Percentiles rank a stretch among this genome's conserved stretches.
Conservation (phyloP, 2,329 filamentous ascomycete genomes). For the Zymoseptoria passerinii region DNA sequence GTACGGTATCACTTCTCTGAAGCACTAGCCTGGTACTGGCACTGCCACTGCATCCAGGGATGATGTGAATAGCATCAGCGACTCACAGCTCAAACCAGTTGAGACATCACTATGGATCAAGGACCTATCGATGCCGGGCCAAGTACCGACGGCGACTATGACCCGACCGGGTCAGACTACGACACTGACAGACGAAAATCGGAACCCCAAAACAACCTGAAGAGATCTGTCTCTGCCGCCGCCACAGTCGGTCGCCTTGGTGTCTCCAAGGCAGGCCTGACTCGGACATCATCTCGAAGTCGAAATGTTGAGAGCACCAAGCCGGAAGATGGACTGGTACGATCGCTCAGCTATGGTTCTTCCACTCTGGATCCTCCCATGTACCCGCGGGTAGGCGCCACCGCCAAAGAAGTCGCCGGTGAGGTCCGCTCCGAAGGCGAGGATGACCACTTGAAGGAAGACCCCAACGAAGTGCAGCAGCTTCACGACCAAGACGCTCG, state of each 20-base stretch:
- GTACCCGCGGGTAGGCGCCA: conserved; percentile 23
- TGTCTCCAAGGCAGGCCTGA: conserved; percentile 1
- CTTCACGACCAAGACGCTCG: conserved; percentile 12
- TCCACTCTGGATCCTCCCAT: conserved; percentile 18
- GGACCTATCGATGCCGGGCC: conserved; percentile 26
- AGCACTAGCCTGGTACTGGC: not conserved
- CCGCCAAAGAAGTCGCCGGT: conserved; percentile 20
- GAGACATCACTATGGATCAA: conserved; percentile 20
- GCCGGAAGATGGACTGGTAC: not conserved
- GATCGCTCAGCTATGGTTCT: not conserved
- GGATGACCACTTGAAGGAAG: conserved; percentile 16
- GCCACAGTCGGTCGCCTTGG: conserved; percentile 1
- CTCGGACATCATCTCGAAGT: conserved; percentile 1
- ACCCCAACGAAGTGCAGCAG: conserved; percentile 6
- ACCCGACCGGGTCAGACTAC: conserved; percentile 10
- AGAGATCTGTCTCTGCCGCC: conserved; percentile 5
- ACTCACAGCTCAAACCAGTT: not conserved
- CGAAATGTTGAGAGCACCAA: conserved; percentile 6
- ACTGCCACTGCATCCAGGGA: not conserved
- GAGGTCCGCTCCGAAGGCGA: conserved; percentile 15
- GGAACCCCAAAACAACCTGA: conserved; percentile 2
- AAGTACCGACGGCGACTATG: conserved; percentile 19
- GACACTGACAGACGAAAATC: conserved; percentile 13
- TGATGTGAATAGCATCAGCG: not conserved
- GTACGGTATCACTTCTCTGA: not conserved